A percentile compares a stretch with the other conserved stretches of the same genome.
Conservation (phyloP, 352 stramenopile genomes). For the Globisporangium parvum region DNA sequence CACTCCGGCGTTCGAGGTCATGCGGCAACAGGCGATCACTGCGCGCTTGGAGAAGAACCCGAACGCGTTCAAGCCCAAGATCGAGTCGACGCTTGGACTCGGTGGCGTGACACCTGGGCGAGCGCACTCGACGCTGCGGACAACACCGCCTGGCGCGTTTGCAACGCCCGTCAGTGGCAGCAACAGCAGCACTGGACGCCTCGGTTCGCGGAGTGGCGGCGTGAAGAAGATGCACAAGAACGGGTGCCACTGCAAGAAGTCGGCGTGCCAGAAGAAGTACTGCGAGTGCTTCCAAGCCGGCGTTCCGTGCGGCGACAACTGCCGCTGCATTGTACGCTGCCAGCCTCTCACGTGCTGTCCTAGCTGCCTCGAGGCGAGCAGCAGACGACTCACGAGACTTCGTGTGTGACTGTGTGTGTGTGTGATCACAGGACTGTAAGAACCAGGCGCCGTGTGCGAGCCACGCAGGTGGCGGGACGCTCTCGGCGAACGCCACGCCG, state of each 20-base stretch:
- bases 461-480: constrained; percentile 22
- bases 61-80: constrained; percentile 95
- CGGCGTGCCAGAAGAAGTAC: constrained; percentile 96
- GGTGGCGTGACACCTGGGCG: constrained; percentile 6
- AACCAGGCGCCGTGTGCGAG: constrained; percentile 54
- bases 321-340: constrained; percentile 80
- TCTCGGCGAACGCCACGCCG: constrained; percentile 19
- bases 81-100: constrained; percentile 40
- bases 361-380: background rate
- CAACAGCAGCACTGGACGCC: constrained; percentile 2
- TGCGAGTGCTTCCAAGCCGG: constrained; percentile 95
- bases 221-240: constrained; percentile 89
- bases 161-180: background rate
- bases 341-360: background rate
- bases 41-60: constrained; percentile 92
- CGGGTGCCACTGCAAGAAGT: constrained; percentile 96
- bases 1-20: constrained; percentile 53
- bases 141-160: background rate
- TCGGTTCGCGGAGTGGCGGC: constrained; percentile 14
- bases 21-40: constrained; percentile 82
- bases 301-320: constrained; percentile 82
- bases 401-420: background rate
- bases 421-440: constrained; percentile 55
- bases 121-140: background rate
- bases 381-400: constrained; percentile 3